Evolutionary conservation across 805 yeast species (phyloP).

Genomic region (Yamadazyma philogaea): DNA sequence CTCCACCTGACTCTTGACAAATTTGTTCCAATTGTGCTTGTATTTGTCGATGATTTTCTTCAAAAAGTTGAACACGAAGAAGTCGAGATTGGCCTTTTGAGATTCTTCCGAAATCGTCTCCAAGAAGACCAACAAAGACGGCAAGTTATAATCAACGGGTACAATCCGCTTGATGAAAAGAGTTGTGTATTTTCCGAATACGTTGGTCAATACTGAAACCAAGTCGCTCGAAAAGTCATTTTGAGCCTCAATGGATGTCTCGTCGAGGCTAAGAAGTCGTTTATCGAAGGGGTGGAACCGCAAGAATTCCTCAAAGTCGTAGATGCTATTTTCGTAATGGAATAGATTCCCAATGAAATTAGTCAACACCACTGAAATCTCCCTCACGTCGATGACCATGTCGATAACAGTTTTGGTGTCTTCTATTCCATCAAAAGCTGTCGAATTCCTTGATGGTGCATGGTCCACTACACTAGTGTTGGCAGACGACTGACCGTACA

Average conservation of each 20-base stretch:
- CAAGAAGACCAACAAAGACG: slow-evolving; percentile 29
- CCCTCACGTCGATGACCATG: slow-evolving; percentile 33
- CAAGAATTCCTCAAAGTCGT: slow-evolving; percentile 31
- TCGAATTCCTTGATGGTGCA: not conserved
- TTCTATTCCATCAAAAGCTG: slow-evolving; percentile 22
- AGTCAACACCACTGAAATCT: slow-evolving; percentile 35
- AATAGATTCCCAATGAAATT: slow-evolving; percentile 40
- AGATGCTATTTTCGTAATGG: slow-evolving; percentile 34
- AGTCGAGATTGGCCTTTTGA: slow-evolving; percentile 63
- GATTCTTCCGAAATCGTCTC: slow-evolving; percentile 30
- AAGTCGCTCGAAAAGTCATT: slow-evolving; percentile 49
- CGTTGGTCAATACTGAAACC: slow-evolving; percentile 40
- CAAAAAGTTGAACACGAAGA: slow-evolving; percentile 46
- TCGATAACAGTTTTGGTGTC: slow-evolving; percentile 34
- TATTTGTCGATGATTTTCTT: slow-evolving; percentile 52
- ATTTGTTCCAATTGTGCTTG: slow-evolving; percentile 55
- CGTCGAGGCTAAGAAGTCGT: slow-evolving; percentile 30
- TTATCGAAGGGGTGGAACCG: slow-evolving; percentile 23
- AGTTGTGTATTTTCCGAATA: slow-evolving; percentile 45
- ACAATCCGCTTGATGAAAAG: slow-evolving; percentile 32
- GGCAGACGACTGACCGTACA: slow-evolving; percentile 5
- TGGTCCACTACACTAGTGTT: not conserved
- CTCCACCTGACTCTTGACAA: slow-evolving; percentile 52
- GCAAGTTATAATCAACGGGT: slow-evolving; percentile 35
- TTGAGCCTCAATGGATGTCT: slow-evolving; percentile 27